phyloP scores from a whole-genome alignment of 108 stramenopile species.

The Cyclotella distinguenda region DNA sequence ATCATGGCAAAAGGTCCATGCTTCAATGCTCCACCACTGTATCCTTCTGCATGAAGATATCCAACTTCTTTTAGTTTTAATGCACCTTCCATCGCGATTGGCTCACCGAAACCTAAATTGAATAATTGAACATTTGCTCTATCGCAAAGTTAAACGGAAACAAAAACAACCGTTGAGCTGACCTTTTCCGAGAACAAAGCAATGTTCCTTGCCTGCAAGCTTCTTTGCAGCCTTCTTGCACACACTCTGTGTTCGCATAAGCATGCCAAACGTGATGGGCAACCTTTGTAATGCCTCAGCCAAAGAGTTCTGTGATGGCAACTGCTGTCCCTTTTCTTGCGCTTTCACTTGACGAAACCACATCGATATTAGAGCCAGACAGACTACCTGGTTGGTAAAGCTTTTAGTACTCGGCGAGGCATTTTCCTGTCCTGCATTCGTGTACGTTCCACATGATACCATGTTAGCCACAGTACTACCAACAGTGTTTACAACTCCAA shows the following conservation, averaged over 20 bases:
- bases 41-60: slow-evolving; percentile 89
- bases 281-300: slow-evolving; percentile 78
- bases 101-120: slow-evolving; percentile 56
- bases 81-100: slow-evolving; percentile 85
- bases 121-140: not conserved
- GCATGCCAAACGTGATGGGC: slow-evolving; percentile 89
- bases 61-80: slow-evolving; percentile 88
- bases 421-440: slow-evolving; percentile 84
- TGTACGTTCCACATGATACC: slow-evolving; percentile 84
- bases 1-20: slow-evolving; percentile 88
- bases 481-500: slow-evolving; percentile 81
- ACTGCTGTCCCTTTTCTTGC: slow-evolving; percentile 39
- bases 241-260: slow-evolving; percentile 61
- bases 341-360: slow-evolving; percentile 76
- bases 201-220: slow-evolving; percentile 64
- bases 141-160: not conserved
- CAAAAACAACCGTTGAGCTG: not conserved
- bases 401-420: slow-evolving; percentile 90
- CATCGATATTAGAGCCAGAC: slow-evolving; percentile 71
- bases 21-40: slow-evolving; percentile 89
- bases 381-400: slow-evolving; percentile 87
- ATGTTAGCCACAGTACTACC: slow-evolving; percentile 77
- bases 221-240: slow-evolving; percentile 61
- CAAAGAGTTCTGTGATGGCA: slow-evolving; percentile 34
- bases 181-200: slow-evolving; percentile 84